phyloP scores from a whole-genome alignment of 345 rosid genomes.

The Trapa incisa region DNA sequence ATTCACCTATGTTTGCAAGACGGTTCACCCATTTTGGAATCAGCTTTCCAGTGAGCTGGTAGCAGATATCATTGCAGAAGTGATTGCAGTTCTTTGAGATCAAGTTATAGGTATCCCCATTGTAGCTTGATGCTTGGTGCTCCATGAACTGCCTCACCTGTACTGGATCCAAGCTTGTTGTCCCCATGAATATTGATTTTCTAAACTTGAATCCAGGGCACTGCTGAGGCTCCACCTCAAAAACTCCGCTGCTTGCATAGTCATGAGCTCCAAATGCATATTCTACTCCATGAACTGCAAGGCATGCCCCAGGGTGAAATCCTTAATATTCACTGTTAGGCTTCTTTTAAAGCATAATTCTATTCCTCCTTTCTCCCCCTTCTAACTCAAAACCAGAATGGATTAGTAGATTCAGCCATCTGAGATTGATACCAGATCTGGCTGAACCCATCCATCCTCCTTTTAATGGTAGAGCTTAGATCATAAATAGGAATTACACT shows the following conservation, averaged over 20 bases:
- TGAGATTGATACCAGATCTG: not conserved
- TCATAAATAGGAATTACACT: no score
- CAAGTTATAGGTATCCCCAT: conserved; percentile 83
- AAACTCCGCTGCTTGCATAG: conserved; percentile 74
- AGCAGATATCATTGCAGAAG: conserved; percentile 68
- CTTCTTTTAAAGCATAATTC: not conserved
- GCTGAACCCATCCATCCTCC: not conserved
- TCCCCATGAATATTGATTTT: conserved; percentile 79
- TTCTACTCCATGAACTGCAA: conserved; percentile 81
- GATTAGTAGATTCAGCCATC: not conserved
- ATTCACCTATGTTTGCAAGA: conserved; percentile 66
- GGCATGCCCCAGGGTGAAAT: not conserved
- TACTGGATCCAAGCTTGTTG: conserved; percentile 62
- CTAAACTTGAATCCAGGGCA: conserved; percentile 96
- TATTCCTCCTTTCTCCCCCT: not conserved
- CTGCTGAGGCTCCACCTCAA: conserved; percentile 83
- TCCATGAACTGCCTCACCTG: conserved; percentile 91
- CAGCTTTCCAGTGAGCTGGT: conserved; percentile 57
- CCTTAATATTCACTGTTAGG: not conserved
- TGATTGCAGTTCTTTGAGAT: conserved; percentile 90
- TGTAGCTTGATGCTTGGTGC: conserved; percentile 50
- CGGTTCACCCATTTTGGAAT: conserved; percentile 95
- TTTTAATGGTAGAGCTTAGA: not conserved
- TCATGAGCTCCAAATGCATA: conserved; percentile 99
- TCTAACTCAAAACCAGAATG: not conserved